These are phyloP conservation scores for Nicotiana noctiflora DNA, from an alignment of 257 asterid genomes.

Conservation along the genomic window DNA sequence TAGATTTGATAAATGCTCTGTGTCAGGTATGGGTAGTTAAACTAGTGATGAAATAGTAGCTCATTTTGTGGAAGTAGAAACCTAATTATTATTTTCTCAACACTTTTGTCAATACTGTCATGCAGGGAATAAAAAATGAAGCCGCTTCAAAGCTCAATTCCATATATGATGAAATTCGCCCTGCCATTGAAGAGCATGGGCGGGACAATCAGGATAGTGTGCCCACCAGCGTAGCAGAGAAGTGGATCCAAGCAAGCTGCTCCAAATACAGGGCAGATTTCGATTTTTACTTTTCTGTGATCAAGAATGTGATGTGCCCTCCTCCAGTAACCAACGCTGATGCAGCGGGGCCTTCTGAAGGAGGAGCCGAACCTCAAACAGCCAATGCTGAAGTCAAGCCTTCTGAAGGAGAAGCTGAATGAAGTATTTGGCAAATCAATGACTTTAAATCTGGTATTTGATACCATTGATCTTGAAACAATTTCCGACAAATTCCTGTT, in stretches of 20 bases:
- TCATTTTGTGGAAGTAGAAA: neutral
- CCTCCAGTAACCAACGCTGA: conserved; percentile 9
- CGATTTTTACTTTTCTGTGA: conserved; percentile 51
- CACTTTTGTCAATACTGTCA: neutral
- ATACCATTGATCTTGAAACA: neutral
- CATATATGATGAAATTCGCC: conserved; percentile 81
- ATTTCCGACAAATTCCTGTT: neutral
- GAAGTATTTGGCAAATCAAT: conserved; percentile 6
- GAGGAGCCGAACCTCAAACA: conserved; percentile 17
- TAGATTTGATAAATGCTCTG: neutral
- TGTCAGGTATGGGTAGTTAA: neutral
- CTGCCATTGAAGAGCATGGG: conserved; percentile 79
- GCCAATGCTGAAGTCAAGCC: conserved; percentile 14
- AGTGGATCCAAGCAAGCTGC: conserved; percentile 89
- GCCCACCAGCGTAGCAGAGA: conserved; percentile 63
- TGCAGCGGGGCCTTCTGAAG: conserved; percentile 18
- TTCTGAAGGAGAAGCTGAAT: neutral
- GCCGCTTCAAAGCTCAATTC: conserved; percentile 52
- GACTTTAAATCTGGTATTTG: neutral
- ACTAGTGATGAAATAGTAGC: neutral
- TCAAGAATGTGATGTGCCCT: conserved; percentile 64
- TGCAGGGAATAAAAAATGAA: conserved; percentile 56
- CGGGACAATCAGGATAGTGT: conserved; percentile 83
- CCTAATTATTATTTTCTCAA: neutral
- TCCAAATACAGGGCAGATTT: conserved; percentile 63